These are phyloP conservation scores for Candida vartiovaarae DNA, from an alignment of 805 yeast species.

Conservation along the genomic window DNA sequence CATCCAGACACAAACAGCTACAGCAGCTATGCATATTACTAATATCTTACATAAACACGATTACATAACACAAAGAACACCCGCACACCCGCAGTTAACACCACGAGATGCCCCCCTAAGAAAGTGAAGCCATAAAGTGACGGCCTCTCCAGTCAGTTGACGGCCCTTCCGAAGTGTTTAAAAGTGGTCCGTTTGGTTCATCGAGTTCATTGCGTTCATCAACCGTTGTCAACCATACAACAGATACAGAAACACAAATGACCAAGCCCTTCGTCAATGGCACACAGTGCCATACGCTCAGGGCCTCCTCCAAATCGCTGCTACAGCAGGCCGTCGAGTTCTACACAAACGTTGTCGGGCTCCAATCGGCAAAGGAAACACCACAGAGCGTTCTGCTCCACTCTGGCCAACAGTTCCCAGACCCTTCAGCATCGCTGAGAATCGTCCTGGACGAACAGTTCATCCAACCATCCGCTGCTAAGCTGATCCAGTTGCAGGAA, in stretches of 20 bases:
- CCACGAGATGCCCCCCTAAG: neutral
- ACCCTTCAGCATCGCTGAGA: conserved; percentile 23
- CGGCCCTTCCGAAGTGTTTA: too few species aligned
- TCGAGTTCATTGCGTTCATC: too few species aligned
- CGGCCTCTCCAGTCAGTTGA: too few species aligned
- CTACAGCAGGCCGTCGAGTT: conserved; percentile 45
- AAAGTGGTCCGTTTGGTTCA: too few species aligned
- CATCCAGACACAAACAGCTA: too few species aligned
- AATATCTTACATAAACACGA: neutral
- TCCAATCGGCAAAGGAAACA: conserved; percentile 23
- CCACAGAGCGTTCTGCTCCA: conserved; percentile 22
- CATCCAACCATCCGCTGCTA: conserved; percentile 21
- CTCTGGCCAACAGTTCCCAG: conserved; percentile 24
- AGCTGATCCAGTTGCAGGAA: conserved; percentile 22
- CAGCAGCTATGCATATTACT: too few species aligned
- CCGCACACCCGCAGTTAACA: neutral
- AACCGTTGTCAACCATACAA: too few species aligned
- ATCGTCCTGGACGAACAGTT: conserved; percentile 18
- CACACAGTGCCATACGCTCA: conserved; percentile 42
- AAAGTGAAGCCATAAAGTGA: too few species aligned
- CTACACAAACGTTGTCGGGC: conserved; percentile 42
- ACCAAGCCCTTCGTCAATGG: conserved; percentile 45
- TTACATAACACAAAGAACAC: neutral
- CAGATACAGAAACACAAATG: conserved; percentile 2
- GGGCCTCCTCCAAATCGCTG: conserved; percentile 42